Base-by-base conservation (phyloP, 2,329 filamentous ascomycete species). In the Aspergillus viridinutans region DNA sequence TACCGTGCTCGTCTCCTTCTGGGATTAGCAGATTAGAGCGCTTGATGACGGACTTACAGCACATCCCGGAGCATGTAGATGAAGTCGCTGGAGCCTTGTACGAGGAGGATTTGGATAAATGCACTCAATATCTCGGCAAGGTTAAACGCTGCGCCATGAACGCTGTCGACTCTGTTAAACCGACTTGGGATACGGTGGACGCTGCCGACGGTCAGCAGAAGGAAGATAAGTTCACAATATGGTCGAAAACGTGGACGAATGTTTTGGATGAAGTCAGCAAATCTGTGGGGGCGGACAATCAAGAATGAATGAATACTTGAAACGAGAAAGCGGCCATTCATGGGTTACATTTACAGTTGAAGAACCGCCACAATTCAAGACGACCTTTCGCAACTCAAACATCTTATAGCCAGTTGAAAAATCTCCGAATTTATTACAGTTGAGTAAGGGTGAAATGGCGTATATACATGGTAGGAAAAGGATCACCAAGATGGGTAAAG, bases 171-270 rank as follows among this genome's bases (percentile, higher is more conserved):
- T 72, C 92, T 8, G 88, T 89, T 0, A 81, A 78, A 52, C 81
- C 84, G 0, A 90, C 95, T 58, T 96, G 95, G 76, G 83, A 87
- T 12, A 74, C 89, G 20, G 82, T 88, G 47, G 78, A 78, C 0
- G 72, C 76, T 1, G 78, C 83, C 26, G 87, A 89, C 48, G 85
- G 52, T 6, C 64, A 70, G 72, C 6, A 75, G 75, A 82, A 81
- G 0, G 80, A 87, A 50, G 92, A 96, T 66, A 90, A 88, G 66
- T 96, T 95, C 68, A 88, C 86, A 0, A 78, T 83, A 17, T 96
- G 92, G 92, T 85, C 82, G n/a, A 78, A 76, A 50, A 84, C 81
- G 52, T 85, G 82, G 81, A 58, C 72, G 40, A 74, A 72, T 49
- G 77, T 78, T 25, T 62, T 81, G 54, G 72, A 76, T 23, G 73